phyloP scores from a whole-genome alignment of 345 rosid genomes.

The Boechera retrofracta region DNA sequence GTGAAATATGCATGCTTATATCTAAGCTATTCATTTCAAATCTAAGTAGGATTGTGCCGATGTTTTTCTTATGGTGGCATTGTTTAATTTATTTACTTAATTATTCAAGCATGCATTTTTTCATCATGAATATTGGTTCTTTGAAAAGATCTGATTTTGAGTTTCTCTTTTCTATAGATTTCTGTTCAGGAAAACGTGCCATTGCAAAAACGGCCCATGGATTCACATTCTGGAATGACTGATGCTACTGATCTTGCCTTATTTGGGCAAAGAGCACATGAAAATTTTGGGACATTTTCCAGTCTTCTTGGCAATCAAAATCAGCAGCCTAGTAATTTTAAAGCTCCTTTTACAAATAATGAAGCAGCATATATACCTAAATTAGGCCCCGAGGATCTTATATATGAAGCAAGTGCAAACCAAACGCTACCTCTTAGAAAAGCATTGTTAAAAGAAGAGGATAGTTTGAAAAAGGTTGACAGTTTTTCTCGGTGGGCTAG shows the following conservation, averaged over 20 bases:
- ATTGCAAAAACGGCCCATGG: constrained; percentile 49
- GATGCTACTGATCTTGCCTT: constrained; percentile 52
- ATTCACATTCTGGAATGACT: constrained; percentile 52
- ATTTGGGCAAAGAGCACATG: constrained; percentile 55
- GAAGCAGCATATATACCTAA: constrained; percentile 51
- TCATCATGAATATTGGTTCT: constrained; percentile 11
- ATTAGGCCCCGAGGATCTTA: constrained; percentile 49
- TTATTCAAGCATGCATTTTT: constrained; percentile 7
- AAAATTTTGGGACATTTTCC: constrained; percentile 49
- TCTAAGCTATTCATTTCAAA: constrained; percentile 12
- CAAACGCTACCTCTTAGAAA: constrained; percentile 41
- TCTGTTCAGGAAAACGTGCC: constrained; percentile 49
- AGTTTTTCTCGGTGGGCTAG: constrained; percentile 92
- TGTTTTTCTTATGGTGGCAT: constrained; percentile 8
- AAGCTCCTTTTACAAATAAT: constrained; percentile 44
- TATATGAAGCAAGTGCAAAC: constrained; percentile 56
- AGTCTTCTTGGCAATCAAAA: constrained; percentile 50
- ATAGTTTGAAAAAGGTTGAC: constrained; percentile 76
- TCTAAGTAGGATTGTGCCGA: not conserved
- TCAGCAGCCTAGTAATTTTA: constrained; percentile 45
- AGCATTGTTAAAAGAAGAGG: constrained; percentile 56
- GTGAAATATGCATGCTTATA: constrained; percentile 42
- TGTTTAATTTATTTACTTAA: constrained; percentile 4
- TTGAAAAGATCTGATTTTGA: constrained; percentile 15
- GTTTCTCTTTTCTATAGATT: constrained; percentile 45